Evolutionary conservation across 139 green algal genomes (phyloP).

Genomic region (Pseudopediastrum boryanum): DNA sequence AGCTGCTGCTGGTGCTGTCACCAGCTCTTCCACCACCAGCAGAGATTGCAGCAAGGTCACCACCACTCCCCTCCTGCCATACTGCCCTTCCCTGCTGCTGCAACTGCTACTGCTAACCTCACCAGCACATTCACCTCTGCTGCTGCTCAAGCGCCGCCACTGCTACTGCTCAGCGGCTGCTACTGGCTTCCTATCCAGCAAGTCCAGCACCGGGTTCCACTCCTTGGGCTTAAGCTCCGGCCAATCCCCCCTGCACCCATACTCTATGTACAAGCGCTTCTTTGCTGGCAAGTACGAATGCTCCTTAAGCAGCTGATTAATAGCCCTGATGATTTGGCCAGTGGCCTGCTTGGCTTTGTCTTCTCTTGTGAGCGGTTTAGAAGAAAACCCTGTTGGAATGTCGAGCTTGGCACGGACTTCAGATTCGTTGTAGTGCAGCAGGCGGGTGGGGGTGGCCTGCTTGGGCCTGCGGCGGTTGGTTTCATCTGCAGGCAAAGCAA

Average conservation of each 20-base stretch:
- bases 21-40: too few relatives aligned
- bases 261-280: conserved; percentile 48
- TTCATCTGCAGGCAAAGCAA: conserved; percentile 36
- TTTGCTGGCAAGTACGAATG: conserved; percentile 16
- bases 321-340: background rate
- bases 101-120: too few relatives aligned
- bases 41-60: too few relatives aligned
- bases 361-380: conserved; percentile 16
- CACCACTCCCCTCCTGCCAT: too few relatives aligned
- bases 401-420: conserved; percentile 32
- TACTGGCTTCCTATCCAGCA: conserved; percentile 27
- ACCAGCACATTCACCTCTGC: too few relatives aligned
- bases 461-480: conserved; percentile 39
- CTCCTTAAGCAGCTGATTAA: conserved; percentile 35
- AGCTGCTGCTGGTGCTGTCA: too few relatives aligned
- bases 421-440: conserved; percentile 11
- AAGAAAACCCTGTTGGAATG: background rate
- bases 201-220: conserved; percentile 40
- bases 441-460: background rate
- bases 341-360: conserved; percentile 30
- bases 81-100: too few relatives aligned
- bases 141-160: too few relatives aligned
- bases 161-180: too few relatives aligned
- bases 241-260: conserved; percentile 51
- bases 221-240: conserved; percentile 37